Evolutionary conservation across 2,329 filamentous ascomycete genomes (phyloP).

Genomic region (Penicillium palitans): DNA sequence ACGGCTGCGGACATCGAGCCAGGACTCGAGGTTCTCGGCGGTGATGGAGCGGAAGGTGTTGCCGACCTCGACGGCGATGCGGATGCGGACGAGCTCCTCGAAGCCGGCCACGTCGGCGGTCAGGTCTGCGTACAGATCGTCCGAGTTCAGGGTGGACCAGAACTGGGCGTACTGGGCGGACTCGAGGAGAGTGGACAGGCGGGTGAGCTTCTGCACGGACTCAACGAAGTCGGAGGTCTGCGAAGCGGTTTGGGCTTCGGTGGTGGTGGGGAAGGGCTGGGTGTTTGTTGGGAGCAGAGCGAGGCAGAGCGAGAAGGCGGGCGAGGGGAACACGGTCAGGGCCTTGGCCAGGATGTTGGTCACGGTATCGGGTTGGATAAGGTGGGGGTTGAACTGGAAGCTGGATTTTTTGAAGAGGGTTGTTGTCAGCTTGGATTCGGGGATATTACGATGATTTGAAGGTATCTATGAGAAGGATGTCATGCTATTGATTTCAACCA

Average conservation of each 20-base stretch:
- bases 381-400: slow-evolving; percentile 99
- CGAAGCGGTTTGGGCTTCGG: slow-evolving; percentile 42
- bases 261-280: slow-evolving; percentile 61
- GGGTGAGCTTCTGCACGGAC: slow-evolving; percentile 82
- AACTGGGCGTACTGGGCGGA: slow-evolving; percentile 87
- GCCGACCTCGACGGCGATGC: slow-evolving; percentile 84
- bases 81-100: slow-evolving; percentile 86
- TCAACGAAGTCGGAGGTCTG: slow-evolving; percentile 65
- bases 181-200: slow-evolving; percentile 83
- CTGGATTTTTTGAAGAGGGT: slow-evolving; percentile 50
- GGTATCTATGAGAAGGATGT: slow-evolving; percentile 1
- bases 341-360: slow-evolving; percentile 99
- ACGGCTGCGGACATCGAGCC: slow-evolving; percentile 68
- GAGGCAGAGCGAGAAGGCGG: slow-evolving; percentile 91
- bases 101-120: slow-evolving; percentile 93
- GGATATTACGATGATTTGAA: background rate
- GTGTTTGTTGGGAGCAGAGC: slow-evolving; percentile 88
- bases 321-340: slow-evolving; percentile 92
- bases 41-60: slow-evolving; percentile 75
- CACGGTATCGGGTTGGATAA: slow-evolving; percentile 92
- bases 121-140: slow-evolving; percentile 93
- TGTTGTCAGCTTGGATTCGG: slow-evolving; percentile 12
- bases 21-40: slow-evolving; percentile 67
- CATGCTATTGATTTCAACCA: slow-evolving; percentile 14
- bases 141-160: slow-evolving; percentile 88